Evolutionary conservation across 345 rosid species (phyloP), one percentile per base, ranked within the genome.

Genomic region (Camelina hispida): DNA sequence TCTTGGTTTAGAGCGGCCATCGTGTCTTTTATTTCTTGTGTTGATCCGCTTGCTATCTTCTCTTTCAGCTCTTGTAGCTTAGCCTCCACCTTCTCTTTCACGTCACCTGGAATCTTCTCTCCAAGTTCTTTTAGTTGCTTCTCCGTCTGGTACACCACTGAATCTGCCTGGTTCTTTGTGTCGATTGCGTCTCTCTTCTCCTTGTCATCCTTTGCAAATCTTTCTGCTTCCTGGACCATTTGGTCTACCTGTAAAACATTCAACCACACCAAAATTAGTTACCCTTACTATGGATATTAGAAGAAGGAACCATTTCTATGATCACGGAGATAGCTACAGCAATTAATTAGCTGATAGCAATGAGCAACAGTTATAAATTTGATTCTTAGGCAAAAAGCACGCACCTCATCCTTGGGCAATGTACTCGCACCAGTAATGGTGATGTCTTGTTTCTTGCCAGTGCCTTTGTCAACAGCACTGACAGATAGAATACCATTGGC

Each of bases 141-240:
- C 87, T 94, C 97, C 8, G 97, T 94, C 67, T 91, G 97, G 83
- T 94, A 94, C 20, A 91, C 91, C 0, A 90, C 86, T 0, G 98
- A 94, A 69, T 91, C 98, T 1, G 98, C 97, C 59, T 94, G 98
- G 82, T 94, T 91, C 88, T 94, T 94, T 22, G 98, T 94, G 87
- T 94, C 98, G 13, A 94, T 91, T 2, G 97, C 88, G 6, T 94
- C 98, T 80, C 98, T 86, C 87, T 85, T 94, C 82, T 94, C 95
- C 81, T 88, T 94, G 82, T 94, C 98, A 71, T 94, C 97, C 84
- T 87, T 86, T 0, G 97, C 81, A 61, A 88, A 94, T 69, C 71
- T 91, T 84, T 94, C 97, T 3, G 96, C 98, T 54, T 94, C 98
- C 9, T 75, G 85, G 15, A 94, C 97, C 98, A 94, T 94, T 75